Conservation (phyloP, 2,329 filamentous ascomycete genomes). For the Colletotrichum sp. region DNA sequence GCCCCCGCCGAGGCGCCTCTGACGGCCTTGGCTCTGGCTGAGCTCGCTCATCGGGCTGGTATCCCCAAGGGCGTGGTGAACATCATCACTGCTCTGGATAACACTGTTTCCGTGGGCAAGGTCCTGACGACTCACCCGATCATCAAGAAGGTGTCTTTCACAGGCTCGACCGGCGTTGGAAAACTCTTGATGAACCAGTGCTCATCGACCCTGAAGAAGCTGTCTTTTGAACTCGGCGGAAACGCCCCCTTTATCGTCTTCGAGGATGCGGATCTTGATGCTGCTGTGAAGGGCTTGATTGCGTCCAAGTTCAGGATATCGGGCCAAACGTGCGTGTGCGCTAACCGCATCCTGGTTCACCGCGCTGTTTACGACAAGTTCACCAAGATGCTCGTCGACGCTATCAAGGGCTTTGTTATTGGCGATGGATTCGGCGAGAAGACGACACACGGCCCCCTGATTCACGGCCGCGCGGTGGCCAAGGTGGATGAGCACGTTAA, state of each 20-base stretch:
- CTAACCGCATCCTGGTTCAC: conserved; percentile 70
- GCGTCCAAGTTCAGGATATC: conserved; percentile 62
- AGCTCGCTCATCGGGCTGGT: conserved; percentile 73
- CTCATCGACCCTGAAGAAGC: conserved; percentile 67
- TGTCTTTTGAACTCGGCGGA: conserved; percentile 70
- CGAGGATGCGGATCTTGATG: conserved; percentile 68
- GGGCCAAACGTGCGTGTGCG: conserved; percentile 70
- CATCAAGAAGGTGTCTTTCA: conserved; percentile 83
- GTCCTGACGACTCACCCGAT: conserved; percentile 70
- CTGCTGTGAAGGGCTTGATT: conserved; percentile 66
- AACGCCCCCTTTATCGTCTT: conserved; percentile 71
- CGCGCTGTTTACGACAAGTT: conserved; percentile 67
- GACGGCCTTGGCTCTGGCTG: conserved; percentile 68
- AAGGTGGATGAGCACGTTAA: conserved; percentile 74
- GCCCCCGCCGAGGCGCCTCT: conserved; percentile 72
- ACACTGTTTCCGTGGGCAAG: conserved; percentile 52
- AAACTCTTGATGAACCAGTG: conserved; percentile 79
- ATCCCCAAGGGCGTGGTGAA: conserved; percentile 83
- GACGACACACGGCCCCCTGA: conserved; percentile 78
- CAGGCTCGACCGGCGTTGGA: conserved; percentile 75
- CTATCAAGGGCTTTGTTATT: conserved; percentile 64
- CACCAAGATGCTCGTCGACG: conserved; percentile 62
- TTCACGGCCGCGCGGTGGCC: conserved; percentile 73
- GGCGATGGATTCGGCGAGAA: conserved; percentile 73
- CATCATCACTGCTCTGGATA: conserved; percentile 67